Evolutionary conservation across 2,329 filamentous ascomycete genomes (phyloP), one percentile per base, ranked within the genome.

Genomic region (Pseudocercospora fijiensis): DNA sequence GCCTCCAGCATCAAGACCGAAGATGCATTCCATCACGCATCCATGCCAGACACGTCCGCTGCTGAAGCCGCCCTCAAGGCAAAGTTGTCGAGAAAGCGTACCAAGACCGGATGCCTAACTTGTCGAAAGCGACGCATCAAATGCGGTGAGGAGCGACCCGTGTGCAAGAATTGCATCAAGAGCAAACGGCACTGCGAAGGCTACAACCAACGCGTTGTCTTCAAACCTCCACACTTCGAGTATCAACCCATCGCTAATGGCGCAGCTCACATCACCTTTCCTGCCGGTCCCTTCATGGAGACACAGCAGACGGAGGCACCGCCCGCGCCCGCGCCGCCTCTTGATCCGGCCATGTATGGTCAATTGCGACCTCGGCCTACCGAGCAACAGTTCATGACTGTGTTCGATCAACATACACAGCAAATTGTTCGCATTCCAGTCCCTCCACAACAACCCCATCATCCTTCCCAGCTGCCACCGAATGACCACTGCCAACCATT

Each of bases 101-200:
- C 93, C 58, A 97, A 97, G 80, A 96, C 93, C 1, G 93, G 93
- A 13, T 97, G 93, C 76, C 79, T 96, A 65, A 97, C 95, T 63
- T 99, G 95, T 79, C 90, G 95, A 67, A 94, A 91, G 78, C 89
- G 95, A 59, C 90, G 95, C 16, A 98, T 99, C 78, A 99, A 98
- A 79, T 99, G 95, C 77, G 95, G 95, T 66, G 95, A 98, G 76
- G 91, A 92, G 72, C 86, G 89, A 57, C 91, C 91, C 26, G 89
- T 85, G 27, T 95, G 91, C 78, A 87, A 84, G 73, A 96, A 96
- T 74, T 96, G 91, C 78, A 87, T 90, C 79, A 95, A 94, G 74
- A 94, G 90, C 18, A 94, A 93, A 77, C 85, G 91, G 13, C 83
- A 87, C 69, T 96, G 91, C 75, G 90, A 95, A 76, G 91, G 91